These are phyloP conservation scores for Hirsutella rhossiliensis DNA, from an alignment of 2,329 filamentous ascomycete species.

Conservation along the genomic window DNA sequence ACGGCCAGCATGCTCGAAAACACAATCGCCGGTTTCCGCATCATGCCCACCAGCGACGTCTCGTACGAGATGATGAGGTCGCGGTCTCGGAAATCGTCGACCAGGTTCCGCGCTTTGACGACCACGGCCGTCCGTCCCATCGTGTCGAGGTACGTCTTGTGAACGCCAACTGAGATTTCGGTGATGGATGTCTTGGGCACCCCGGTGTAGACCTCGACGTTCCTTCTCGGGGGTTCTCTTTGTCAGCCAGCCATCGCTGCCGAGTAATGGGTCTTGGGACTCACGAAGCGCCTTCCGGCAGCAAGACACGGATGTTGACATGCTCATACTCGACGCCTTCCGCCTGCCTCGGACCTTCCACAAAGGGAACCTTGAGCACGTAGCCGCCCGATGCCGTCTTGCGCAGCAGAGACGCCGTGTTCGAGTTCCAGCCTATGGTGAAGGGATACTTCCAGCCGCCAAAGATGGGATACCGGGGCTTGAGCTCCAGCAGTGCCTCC, in stretches of 20 bases:
- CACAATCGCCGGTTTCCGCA: slow-evolving; percentile 80
- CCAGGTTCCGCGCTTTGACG: slow-evolving; percentile 72
- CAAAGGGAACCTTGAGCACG: slow-evolving; percentile 79
- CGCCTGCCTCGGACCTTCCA: slow-evolving; percentile 77
- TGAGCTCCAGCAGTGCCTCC: slow-evolving; percentile 77
- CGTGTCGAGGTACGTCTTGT: slow-evolving; percentile 91
- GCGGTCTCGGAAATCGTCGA: slow-evolving; percentile 79
- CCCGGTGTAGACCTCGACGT: slow-evolving; percentile 64
- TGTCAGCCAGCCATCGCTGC: background rate
- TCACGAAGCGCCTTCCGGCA: slow-evolving; percentile 84
- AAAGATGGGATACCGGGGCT: slow-evolving; percentile 91
- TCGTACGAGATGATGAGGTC: slow-evolving; percentile 83
- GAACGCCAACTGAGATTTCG: slow-evolving; percentile 44
- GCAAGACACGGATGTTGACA: slow-evolving; percentile 66
- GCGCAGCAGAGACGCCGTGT: slow-evolving; percentile 66
- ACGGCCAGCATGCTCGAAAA: slow-evolving; percentile 61
- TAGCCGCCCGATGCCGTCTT: slow-evolving; percentile 56
- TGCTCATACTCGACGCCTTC: slow-evolving; percentile 83
- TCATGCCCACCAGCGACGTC: slow-evolving; percentile 58
- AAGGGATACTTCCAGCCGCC: slow-evolving; percentile 98
- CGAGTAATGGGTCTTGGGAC: slow-evolving; percentile 17
- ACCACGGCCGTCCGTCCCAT: slow-evolving; percentile 72
- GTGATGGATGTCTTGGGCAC: slow-evolving; percentile 54
- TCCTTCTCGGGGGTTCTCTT: slow-evolving; percentile 41
- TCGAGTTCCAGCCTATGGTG: slow-evolving; percentile 88